Base-by-base conservation (phyloP, 306 rosid species). In the Aeschynomene evenia region DNA sequence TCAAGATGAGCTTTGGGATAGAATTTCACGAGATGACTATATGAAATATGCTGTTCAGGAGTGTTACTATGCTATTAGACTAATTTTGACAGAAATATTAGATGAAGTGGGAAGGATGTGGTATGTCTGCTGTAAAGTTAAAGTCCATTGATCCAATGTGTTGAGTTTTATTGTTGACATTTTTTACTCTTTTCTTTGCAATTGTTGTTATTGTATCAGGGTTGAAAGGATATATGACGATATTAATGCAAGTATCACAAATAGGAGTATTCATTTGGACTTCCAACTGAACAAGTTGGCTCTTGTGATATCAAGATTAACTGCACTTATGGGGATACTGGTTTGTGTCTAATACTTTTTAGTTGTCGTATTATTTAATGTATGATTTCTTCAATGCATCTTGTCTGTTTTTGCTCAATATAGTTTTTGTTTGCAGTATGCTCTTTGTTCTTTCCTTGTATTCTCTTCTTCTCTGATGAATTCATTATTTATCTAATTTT, bases 21-120 rank as follows among this genome's bases (percentile, higher is more conserved):
- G 90, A 80, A 81, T 93, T 82, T 82, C 89, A 60, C 82, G 97
- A 62, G 98, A 93, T 73, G 98, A 90, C 48, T 79, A 82, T 70
- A 93, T 93, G 98, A 82, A 83, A 84, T 93, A 90, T 85, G 98
- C 97, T 40, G 98, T 93, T 58, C 90, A 86, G 82, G 98, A 93
- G 89, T 85, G 97, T 86, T 90, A 80, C 80, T 70, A 85, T 53
- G 49, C 73, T 26, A 77, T 90, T 62, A 86, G 75, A 77, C 86
- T 79, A 46, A 82, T 93, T 77, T 77, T 93, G 72, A 84, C 87
- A 8, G 82, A 88, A 73, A 76, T 93, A 79, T 82, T 93, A 74
- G 96, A 86, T 60, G 90, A 57, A 20, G 96, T 77, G 61, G 98
- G 98, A 78, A 77, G 72, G 87, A 73, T 69, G 89, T 90, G 98